Base-by-base conservation (phyloP, 2,329 filamentous ascomycete species). In the Emmonsiellopsis sp. region DNA sequence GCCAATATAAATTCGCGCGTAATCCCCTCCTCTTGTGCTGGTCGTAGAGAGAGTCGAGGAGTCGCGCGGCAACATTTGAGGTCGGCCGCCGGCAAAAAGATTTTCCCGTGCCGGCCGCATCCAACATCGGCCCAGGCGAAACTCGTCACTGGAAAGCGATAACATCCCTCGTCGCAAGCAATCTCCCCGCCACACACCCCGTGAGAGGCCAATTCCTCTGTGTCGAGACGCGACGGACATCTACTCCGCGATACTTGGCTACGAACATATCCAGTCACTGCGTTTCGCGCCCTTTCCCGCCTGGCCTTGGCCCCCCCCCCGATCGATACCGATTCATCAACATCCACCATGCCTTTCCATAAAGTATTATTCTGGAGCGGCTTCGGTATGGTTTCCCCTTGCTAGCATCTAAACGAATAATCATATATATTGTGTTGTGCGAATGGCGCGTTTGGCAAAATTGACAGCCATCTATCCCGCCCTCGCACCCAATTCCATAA, bases 301-400 rank as follows among this genome's bases (percentile, higher is more conserved):
- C 39, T n/a, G 49, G 40, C 49, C 13, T 42, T 27, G 46, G 11
- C 14, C 37, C 37, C 3, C 51, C 3, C 34, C 42, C 45, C 6
- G 31, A 57, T 60, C 49, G 56, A 57, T 53, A 56, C 49, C 60
- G 50, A 54, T 43, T 55, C 60, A 49, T 57, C 53, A 58, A 54
- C 58, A 49, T 58, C 58, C 58, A 63, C 54, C 49, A 76, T 76
- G 74, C 57, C 57, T 43, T 72, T 76, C 61, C 72, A 75, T 64
- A 77, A 77, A 65, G 72, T 77, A 56, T 68, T 77, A 58, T 77
- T 77, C 69, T 77, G 74, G 74, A 69, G 72, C 74, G 87, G 87
- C 78, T 95, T 96, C 82, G 92, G 92, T 96, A 83, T 67, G 80
- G 58, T 51, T 44, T 52, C 53, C 54, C 57, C 27, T 42, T 53